Conservation (phyloP, 495 filamentous ascomycete genomes). For the Tuber microsphaerosporum region DNA sequence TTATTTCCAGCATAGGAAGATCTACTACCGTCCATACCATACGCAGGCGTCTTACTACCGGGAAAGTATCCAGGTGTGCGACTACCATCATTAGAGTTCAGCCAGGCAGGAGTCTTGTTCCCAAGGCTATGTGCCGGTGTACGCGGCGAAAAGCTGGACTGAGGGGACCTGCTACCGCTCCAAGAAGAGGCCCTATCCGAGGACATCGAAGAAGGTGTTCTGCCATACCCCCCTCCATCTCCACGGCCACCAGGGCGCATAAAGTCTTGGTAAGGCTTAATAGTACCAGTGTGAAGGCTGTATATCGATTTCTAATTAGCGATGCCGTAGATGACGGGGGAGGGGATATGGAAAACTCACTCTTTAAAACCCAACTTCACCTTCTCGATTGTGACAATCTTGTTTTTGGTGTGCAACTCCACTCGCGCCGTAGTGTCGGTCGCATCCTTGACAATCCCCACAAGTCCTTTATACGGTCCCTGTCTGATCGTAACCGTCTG, state of each 20-base stretch:
- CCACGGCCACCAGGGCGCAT: conserved; percentile 55
- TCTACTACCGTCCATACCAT: conserved; percentile 75
- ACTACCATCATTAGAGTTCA: conserved; percentile 50
- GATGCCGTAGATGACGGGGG: background rate
- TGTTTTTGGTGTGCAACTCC: conserved; percentile 86
- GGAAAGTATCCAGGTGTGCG: conserved; percentile 62
- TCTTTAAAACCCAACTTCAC: conserved; percentile 74
- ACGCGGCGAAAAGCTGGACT: conserved; percentile 33
- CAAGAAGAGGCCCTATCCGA: conserved; percentile 12
- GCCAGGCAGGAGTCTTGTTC: conserved; percentile 54
- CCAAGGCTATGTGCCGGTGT: conserved; percentile 42
- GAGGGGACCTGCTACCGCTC: conserved; percentile 37
- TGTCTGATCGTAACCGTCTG: conserved; percentile 80
- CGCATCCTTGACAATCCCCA: conserved; percentile 92
- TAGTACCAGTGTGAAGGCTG: conserved; percentile 56
- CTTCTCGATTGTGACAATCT: conserved; percentile 73
- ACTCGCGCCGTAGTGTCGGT: conserved; percentile 77
- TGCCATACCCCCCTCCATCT: conserved; percentile 46
- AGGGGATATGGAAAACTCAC: conserved; percentile 44
- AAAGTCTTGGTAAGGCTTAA: conserved; percentile 59
- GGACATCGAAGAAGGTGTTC: conserved; percentile 19
- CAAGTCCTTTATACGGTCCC: conserved; percentile 81
- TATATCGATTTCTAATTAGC: conserved; percentile 12
- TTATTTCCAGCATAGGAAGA: conserved; percentile 64
- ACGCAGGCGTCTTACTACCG: conserved; percentile 66